Evolutionary conservation across 2,329 filamentous ascomycete species (phyloP).

Genomic region (Cladosporium velox): DNA sequence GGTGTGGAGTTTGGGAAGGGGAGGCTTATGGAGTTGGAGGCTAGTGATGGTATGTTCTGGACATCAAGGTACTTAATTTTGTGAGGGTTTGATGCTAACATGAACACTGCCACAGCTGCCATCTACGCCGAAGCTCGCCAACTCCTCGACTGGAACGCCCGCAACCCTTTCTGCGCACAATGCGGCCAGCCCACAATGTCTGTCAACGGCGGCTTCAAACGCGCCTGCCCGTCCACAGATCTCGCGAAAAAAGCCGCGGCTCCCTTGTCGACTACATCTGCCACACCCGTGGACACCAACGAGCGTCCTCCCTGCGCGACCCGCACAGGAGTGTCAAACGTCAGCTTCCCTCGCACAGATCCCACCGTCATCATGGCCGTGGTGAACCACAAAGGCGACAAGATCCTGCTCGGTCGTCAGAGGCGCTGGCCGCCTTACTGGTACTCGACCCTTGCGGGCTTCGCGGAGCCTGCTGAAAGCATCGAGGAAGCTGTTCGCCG

Average conservation of each 20-base stretch:
- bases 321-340: slow-evolving; percentile 81
- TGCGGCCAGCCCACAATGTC: slow-evolving; percentile 83
- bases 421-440: slow-evolving; percentile 80
- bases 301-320: slow-evolving; percentile 74
- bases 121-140: slow-evolving; percentile 88
- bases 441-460: slow-evolving; percentile 78
- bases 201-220: slow-evolving; percentile 77
- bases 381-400: slow-evolving; percentile 74
- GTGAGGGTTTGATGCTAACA: neutral
- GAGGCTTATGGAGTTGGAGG: slow-evolving; percentile 62
- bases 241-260: slow-evolving; percentile 40
- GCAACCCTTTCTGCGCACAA: slow-evolving; percentile 87
- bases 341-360: slow-evolving; percentile 89
- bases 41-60: slow-evolving; percentile 58
- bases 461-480: slow-evolving; percentile 53
- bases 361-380: slow-evolving; percentile 95
- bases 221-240: slow-evolving; percentile 74
- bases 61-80: neutral
- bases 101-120: slow-evolving; percentile 60
- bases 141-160: slow-evolving; percentile 88
- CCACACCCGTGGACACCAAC: slow-evolving; percentile 40
- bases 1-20: slow-evolving; percentile 69
- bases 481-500: slow-evolving; percentile 55
- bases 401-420: slow-evolving; percentile 79
- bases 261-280: slow-evolving; percentile 32